Conservation (phyloP, 2,329 filamentous ascomycete species). For the Bisporella sp. region DNA sequence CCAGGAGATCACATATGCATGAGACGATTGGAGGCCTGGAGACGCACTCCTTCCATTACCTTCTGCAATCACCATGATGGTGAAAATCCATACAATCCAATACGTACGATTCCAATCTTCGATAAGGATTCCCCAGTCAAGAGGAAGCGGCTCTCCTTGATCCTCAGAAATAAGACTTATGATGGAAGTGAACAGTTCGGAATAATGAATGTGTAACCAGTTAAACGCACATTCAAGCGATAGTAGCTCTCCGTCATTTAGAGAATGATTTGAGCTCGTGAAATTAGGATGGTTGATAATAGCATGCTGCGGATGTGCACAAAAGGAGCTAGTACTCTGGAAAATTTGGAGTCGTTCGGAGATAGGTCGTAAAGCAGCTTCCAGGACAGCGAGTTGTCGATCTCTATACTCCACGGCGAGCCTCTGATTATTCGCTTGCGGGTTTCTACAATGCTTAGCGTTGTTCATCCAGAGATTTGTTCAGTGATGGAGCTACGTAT, state of each 20-base stretch:
- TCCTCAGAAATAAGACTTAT: conserved; percentile 15
- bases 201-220: conserved; percentile 11
- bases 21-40: conserved; percentile 4
- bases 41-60: conserved; percentile 3
- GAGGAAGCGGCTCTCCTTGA: conserved; percentile 20
- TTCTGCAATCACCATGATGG: conserved; percentile 9
- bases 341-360: not conserved
- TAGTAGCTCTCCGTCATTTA: conserved; percentile 20
- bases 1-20: conserved; percentile 8
- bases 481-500: no score
- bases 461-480: no score
- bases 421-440: conserved; percentile 18
- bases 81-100: conserved; percentile 20
- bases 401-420: conserved; percentile 18
- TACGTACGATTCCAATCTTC: conserved; percentile 22
- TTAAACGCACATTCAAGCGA: conserved; percentile 18
- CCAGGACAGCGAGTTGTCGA: conserved; percentile 14
- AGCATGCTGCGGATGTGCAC: conserved; percentile 1
- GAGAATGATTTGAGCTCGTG: not conserved
- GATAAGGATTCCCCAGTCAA: conserved; percentile 17
- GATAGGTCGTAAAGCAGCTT: conserved; percentile 6
- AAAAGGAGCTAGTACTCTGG: conserved; percentile 6
- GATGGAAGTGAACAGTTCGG: conserved; percentile 6
- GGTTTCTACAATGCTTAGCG: conserved; percentile 4
- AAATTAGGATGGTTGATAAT: not conserved